Base-by-base conservation (phyloP, 805 yeast genomes). In the Zygoascus ofunaensis region DNA sequence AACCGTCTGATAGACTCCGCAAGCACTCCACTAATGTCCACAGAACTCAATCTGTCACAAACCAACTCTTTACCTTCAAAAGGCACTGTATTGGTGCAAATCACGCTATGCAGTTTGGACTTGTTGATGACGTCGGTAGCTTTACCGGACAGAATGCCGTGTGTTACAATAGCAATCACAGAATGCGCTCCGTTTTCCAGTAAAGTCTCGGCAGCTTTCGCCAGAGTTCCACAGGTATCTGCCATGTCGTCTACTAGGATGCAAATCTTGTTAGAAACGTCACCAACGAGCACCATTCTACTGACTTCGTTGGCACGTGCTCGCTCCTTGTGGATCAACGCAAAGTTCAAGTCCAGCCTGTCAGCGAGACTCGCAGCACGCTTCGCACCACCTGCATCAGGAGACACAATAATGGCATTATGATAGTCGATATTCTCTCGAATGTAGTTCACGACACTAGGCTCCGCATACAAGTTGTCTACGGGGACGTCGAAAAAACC, bases 361-460 rank as follows among this genome's bases (percentile, higher is more conserved):
- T 90, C 98, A n/a, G 98, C 98, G 45, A 92, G 70, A 3, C 90
- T 81, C 1, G 98, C 97, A 20, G 90, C 98, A 54, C 98, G 77
- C 65, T 92, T 92, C 41, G 98, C 98, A 49, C 98, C 98, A 56
- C 98, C 98, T 2, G 98, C 98, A 66, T 92, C 98, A 2, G 98
- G 98, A 2, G 96, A 87, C 10, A 92, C 94, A 44, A 92, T 77
- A 48, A 87, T 83, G 18, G 87, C 74, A 51, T 79, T 72, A 20
- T 68, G 65, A 50, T 69, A 64, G 26, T 76, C 73, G 37, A 79
- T 70, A 52, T 78, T 74, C 48, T 77, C 83, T 54, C 74, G 77
- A 55, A 92, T 86, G 65, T 87, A 92, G 55, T 85, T 73, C 41
- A 90, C 76, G 17, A 87, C 94, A 49, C 81, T 77, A 41, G 98